phyloP scores from a whole-genome alignment of 441 rosid genomes.

The Theobroma grandiflorum region DNA sequence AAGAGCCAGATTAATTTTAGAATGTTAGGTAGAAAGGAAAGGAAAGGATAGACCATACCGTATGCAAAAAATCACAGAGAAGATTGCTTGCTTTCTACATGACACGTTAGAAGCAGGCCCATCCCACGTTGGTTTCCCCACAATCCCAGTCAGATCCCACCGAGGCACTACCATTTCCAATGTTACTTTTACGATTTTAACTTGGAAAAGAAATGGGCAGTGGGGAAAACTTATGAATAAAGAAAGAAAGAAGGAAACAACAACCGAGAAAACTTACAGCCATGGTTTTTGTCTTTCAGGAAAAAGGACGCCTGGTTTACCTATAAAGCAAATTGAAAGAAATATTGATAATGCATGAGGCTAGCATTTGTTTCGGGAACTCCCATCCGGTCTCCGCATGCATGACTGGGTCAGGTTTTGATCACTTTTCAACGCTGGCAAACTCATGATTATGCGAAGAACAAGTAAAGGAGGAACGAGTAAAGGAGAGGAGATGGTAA shows the following conservation, averaged over 20 bases:
- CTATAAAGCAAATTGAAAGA: not conserved
- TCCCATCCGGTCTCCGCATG: not conserved
- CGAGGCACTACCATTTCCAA: not conserved
- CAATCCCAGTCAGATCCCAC: conserved; percentile 56
- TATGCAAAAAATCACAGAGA: not conserved
- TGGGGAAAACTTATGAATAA: not conserved
- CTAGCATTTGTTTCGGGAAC: not conserved
- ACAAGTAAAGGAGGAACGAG: not conserved
- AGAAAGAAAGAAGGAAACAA: not conserved
- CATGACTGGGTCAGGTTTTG: not conserved
- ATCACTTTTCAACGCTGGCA: too few relatives aligned
- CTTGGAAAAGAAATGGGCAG: not conserved
- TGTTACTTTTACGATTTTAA: conserved; percentile 13
- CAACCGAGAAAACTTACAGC: not conserved
- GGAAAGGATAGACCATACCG: not conserved
- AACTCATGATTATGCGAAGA: not conserved
- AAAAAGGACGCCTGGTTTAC: not conserved
- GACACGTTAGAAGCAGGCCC: conserved; percentile 37
- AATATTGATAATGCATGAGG: not conserved
- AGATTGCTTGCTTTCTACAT: not conserved
- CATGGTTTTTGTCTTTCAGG: not conserved
- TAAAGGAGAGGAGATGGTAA: not conserved
- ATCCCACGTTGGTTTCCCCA: conserved; percentile 39
- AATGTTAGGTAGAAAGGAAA: conserved; percentile 29
- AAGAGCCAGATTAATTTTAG: not conserved